phyloP scores from a whole-genome alignment of 805 yeast species.

The Ogataea nakhonphanomensis region DNA sequence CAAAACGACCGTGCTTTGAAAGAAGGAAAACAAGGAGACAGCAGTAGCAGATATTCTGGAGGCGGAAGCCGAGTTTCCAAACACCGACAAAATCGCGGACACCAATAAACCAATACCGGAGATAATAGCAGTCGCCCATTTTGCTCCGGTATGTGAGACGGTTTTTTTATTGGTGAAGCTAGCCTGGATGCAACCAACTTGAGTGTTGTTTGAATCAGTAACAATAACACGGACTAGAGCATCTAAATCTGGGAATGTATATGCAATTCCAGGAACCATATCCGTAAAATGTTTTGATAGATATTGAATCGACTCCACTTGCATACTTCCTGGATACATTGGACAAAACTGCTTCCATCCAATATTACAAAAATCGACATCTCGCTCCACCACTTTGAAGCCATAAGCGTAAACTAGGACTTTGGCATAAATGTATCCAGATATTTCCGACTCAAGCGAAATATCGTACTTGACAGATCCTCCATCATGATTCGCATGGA shows the following conservation, averaged over 20 bases:
- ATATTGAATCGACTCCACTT: conserved; percentile 67
- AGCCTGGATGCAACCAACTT: conserved; percentile 72
- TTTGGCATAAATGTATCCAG: conserved; percentile 64
- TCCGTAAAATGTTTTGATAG: conserved; percentile 46
- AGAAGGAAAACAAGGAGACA: conserved; percentile 76
- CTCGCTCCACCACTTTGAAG: conserved; percentile 56
- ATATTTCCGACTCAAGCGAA: conserved; percentile 64
- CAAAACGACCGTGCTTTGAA: conserved; percentile 83
- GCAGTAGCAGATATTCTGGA: conserved; percentile 87
- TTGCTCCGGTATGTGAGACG: conserved; percentile 73
- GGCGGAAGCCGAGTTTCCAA: conserved; percentile 87
- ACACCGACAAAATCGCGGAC: conserved; percentile 78
- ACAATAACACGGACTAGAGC: conserved; percentile 63
- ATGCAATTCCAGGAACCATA: conserved; percentile 80
- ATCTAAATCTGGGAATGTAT: conserved; percentile 81
- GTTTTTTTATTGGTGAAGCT: conserved; percentile 75
- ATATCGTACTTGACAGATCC: conserved; percentile 64
- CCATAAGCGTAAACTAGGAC: conserved; percentile 85
- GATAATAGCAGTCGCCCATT: conserved; percentile 91
- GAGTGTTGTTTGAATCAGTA: conserved; percentile 34
- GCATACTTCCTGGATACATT: conserved; percentile 74
- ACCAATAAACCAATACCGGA: conserved; percentile 84
- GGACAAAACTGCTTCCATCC: conserved; percentile 92
- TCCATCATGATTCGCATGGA: conserved; percentile 69
- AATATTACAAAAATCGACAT: conserved; percentile 59